phyloP scores from a whole-genome alignment of 192 early-diverging fungal genomes.

The Gryganskiella cystojenkinii region DNA sequence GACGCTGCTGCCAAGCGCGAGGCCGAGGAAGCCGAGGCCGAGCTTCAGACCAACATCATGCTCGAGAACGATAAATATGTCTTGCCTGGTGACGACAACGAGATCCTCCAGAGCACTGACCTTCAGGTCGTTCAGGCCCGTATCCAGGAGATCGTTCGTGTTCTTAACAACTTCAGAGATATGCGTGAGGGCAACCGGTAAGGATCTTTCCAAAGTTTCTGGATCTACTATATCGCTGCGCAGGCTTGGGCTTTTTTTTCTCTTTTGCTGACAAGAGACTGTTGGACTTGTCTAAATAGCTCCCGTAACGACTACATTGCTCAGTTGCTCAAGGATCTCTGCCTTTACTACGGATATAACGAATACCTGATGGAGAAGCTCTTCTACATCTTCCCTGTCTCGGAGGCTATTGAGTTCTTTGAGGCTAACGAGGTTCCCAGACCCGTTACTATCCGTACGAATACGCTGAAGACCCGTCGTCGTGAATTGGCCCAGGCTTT shows the following conservation, averaged over 20 bases:
- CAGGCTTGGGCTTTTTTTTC: neutral
- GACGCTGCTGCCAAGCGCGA: conserved; percentile 72
- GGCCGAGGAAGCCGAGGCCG: conserved; percentile 75
- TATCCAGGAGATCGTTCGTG: conserved; percentile 90
- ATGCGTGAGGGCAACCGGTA: conserved; percentile 78
- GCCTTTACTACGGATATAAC: conserved; percentile 95
- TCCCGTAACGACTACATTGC: conserved; percentile 88
- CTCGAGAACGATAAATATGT: conserved; percentile 72
- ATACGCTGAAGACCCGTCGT: conserved; percentile 94
- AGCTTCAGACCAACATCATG: conserved; percentile 81
- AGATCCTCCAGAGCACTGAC: conserved; percentile 71
- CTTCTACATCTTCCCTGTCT: conserved; percentile 89
- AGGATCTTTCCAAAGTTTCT: neutral
- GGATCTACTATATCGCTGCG: no score
- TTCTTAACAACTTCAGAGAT: conserved; percentile 91
- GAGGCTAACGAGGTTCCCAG: conserved; percentile 98
- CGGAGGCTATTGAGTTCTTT: conserved; percentile 97
- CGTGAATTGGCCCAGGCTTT: conserved; percentile 95
- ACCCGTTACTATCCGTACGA: conserved; percentile 96
- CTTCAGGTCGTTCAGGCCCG: conserved; percentile 82
- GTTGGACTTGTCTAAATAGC: conserved; percentile 19
- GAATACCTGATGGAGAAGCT: conserved; percentile 92
- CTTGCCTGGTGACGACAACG: conserved; percentile 72
- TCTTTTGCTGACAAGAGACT: neutral
- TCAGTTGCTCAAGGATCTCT: conserved; percentile 90